phyloP scores from a whole-genome alignment of 1,139 yeast genomes.

The Suhomyces guaymorum region DNA sequence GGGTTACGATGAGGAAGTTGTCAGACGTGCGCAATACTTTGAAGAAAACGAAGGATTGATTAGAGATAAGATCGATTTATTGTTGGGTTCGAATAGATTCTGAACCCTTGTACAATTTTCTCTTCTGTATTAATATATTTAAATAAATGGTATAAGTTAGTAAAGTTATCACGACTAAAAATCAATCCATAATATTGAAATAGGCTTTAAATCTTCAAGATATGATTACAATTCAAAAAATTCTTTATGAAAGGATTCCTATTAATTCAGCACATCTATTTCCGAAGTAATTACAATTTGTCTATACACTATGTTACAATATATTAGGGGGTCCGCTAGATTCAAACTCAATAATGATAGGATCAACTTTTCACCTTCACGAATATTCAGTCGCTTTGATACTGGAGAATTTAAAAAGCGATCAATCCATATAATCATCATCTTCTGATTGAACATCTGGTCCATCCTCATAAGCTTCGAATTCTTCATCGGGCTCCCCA shows the following conservation, averaged over 20 bases:
- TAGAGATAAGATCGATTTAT: conserved; percentile 72
- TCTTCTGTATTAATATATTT: too few species aligned
- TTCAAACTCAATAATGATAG: background rate
- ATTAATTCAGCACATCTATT: too few species aligned
- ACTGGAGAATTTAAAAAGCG: too few species aligned
- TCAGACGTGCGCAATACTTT: conserved; percentile 80
- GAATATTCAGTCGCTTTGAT: too few species aligned
- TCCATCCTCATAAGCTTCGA: conserved; percentile 20
- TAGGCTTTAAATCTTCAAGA: too few species aligned
- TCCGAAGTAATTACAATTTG: conserved; percentile 2
- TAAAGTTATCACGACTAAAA: too few species aligned
- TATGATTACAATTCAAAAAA: too few species aligned
- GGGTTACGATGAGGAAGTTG: conserved; percentile 87
- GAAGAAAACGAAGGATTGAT: conserved; percentile 66
- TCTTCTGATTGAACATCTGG: conserved; percentile 12
- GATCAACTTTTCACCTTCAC: too few species aligned
- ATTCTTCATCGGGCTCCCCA: conserved; percentile 17
- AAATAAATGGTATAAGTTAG: too few species aligned
- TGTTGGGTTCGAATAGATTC: conserved; percentile 46
- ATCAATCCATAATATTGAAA: too few species aligned
- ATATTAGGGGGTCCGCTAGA: background rate
- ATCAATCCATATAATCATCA: conserved; percentile 17
- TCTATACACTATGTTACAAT: conserved; percentile 11
- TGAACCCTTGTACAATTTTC: too few species aligned
- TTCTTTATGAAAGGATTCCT: too few species aligned